phyloP scores from a whole-genome alignment of 169 alveolate genomes.

The Plasmodium gallinaceum region DNA sequence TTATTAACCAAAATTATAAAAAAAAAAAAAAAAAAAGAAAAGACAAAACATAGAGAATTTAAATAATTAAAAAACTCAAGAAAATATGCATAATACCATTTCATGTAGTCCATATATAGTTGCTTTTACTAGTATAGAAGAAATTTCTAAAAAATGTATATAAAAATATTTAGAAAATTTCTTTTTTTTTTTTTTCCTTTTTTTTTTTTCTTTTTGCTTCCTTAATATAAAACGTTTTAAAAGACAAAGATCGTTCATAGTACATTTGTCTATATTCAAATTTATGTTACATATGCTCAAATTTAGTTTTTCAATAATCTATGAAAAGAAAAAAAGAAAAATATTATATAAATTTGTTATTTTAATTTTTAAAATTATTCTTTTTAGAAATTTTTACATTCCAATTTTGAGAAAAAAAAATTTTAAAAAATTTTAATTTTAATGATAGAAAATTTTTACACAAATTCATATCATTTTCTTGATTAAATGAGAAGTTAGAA shows the following conservation, averaged over 20 bases:
- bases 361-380: no score
- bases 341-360: background rate
- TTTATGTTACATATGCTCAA: slow-evolving; percentile 6
- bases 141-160: slow-evolving; percentile 19
- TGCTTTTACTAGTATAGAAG: background rate
- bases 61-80: background rate
- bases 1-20: no score
- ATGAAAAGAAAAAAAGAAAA: background rate
- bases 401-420: slow-evolving; percentile 28
- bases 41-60: background rate
- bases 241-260: slow-evolving; percentile 3
- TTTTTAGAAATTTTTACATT: background rate
- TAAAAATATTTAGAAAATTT: slow-evolving; percentile 3
- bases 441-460: background rate
- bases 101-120: slow-evolving; percentile 3
- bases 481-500: background rate
- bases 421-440: slow-evolving; percentile 8
- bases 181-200: background rate
- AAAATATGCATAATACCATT: background rate
- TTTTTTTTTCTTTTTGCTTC: slow-evolving; percentile 9
- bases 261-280: background rate
- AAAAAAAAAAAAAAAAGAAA: no score
- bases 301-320: slow-evolving; percentile 17
- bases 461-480: slow-evolving; percentile 2
- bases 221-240: slow-evolving; percentile 1